phyloP scores from a whole-genome alignment of 768 basidiomycete species.

The Lyophyllum semitale region DNA sequence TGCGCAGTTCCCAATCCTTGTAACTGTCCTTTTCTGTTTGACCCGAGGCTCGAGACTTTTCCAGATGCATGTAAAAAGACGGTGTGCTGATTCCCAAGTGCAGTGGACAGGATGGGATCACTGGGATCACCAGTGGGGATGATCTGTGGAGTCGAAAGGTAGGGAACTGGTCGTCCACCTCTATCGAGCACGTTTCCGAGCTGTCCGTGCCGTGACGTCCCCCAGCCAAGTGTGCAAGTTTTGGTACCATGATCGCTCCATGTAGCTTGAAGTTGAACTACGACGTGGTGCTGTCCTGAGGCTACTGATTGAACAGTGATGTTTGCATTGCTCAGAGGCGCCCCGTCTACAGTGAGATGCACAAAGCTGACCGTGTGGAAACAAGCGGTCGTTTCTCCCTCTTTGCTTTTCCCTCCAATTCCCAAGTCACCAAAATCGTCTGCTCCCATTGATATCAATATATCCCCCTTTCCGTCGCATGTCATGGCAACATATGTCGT shows the following conservation, averaged over 20 bases:
- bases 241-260: conserved; percentile 19
- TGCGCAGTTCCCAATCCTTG: conserved; percentile 30
- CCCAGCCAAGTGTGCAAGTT: conserved; percentile 72
- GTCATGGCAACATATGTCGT: conserved; percentile 75
- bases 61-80: conserved; percentile 61
- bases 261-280: conserved; percentile 43
- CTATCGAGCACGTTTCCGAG: conserved; percentile 47
- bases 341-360: conserved; percentile 33
- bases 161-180: conserved; percentile 24
- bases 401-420: conserved; percentile 33
- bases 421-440: conserved; percentile 88
- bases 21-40: conserved; percentile 72
- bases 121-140: conserved; percentile 31
- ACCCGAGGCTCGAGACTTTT: conserved; percentile 56
- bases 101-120: conserved; percentile 34
- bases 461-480: conserved; percentile 39
- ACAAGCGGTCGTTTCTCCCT: conserved; percentile 16
- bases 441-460: conserved; percentile 78
- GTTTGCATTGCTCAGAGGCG: conserved; percentile 19
- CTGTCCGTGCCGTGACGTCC: conserved; percentile 82
- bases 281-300: conserved; percentile 75
- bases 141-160: conserved; percentile 32
- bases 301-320: conserved; percentile 44
- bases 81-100: conserved; percentile 46
- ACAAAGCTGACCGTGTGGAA: conserved; percentile 46